phyloP scores from a whole-genome alignment of 768 basidiomycete species.

The Suillus subalutaceus region DNA sequence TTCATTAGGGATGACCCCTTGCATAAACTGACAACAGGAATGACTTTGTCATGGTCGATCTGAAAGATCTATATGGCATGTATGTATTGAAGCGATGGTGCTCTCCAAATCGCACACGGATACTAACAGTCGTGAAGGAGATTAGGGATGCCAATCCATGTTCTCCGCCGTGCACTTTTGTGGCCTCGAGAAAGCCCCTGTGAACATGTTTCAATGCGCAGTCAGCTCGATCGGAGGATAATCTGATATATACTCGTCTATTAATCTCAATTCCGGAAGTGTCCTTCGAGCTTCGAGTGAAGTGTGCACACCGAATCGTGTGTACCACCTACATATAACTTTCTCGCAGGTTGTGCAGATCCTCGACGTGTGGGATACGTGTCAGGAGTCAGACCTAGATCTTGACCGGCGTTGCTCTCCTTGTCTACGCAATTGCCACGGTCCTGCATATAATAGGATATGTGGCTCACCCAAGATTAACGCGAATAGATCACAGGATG shows the following conservation, averaged over 20 bases:
- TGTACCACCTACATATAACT: neutral
- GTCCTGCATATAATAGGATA: neutral
- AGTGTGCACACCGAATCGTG: neutral
- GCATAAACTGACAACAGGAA: neutral
- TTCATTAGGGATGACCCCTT: neutral
- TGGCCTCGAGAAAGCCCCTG: constrained; percentile 1
- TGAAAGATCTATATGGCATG: neutral
- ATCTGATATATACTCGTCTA: neutral
- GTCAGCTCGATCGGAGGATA: neutral
- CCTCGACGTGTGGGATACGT: constrained; percentile 8
- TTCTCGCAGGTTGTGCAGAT: neutral
- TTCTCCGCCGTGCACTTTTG: neutral
- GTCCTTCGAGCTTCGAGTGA: neutral
- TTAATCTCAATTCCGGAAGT: neutral
- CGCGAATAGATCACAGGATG: constrained; percentile 13
- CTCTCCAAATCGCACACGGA: neutral
- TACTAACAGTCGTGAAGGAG: neutral
- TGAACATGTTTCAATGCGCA: neutral
- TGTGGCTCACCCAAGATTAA: constrained; percentile 11
- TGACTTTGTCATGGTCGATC: neutral
- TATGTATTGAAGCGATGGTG: neutral
- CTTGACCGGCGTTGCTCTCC: neutral
- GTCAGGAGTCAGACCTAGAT: neutral
- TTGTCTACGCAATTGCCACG: neutral
- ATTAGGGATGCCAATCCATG: neutral